phyloP scores from a whole-genome alignment of 306 rosid species.

The Prunus fruticosa region DNA sequence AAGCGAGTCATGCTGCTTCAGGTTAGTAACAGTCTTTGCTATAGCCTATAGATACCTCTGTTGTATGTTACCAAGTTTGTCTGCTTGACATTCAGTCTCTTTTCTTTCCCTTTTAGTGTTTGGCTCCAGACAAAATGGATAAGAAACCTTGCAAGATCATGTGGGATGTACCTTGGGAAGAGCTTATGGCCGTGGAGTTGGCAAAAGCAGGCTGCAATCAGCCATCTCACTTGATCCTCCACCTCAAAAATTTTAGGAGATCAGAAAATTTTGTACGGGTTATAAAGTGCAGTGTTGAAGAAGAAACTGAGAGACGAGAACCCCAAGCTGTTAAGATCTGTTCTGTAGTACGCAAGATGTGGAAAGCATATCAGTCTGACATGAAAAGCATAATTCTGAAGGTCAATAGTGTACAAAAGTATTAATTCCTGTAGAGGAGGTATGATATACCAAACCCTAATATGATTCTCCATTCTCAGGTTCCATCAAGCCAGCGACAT shows the following conservation, averaged over 20 bases:
- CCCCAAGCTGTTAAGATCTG: constrained; percentile 84
- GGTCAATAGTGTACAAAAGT: constrained; percentile 39
- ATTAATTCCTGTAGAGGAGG: constrained; percentile 21
- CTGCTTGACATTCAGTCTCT: constrained; percentile 30
- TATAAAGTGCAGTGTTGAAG: constrained; percentile 64
- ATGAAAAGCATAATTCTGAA: constrained; percentile 60
- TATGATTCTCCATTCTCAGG: constrained; percentile 49
- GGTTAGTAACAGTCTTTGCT: constrained; percentile 49
- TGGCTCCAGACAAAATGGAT: constrained; percentile 78
- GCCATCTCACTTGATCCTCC: constrained; percentile 90
- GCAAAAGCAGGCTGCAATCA: constrained; percentile 73
- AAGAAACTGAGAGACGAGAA: constrained; percentile 60
- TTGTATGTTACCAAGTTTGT: constrained; percentile 9
- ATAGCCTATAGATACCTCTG: not conserved
- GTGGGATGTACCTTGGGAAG: constrained; percentile 98
- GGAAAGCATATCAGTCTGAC: constrained; percentile 77
- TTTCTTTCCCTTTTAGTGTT: constrained; percentile 53
- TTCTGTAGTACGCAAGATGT: constrained; percentile 57
- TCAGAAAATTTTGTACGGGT: constrained; percentile 78
- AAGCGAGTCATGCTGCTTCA: constrained; percentile 86
- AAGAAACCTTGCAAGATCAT: constrained; percentile 87
- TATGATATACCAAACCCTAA: constrained; percentile 25
- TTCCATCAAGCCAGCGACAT: constrained; percentile 93
- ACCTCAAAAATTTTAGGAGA: constrained; percentile 74
- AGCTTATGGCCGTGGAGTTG: constrained; percentile 86